These are phyloP conservation scores for Russula olivacea DNA, from an alignment of 768 basidiomycete species.

Conservation along the genomic window DNA sequence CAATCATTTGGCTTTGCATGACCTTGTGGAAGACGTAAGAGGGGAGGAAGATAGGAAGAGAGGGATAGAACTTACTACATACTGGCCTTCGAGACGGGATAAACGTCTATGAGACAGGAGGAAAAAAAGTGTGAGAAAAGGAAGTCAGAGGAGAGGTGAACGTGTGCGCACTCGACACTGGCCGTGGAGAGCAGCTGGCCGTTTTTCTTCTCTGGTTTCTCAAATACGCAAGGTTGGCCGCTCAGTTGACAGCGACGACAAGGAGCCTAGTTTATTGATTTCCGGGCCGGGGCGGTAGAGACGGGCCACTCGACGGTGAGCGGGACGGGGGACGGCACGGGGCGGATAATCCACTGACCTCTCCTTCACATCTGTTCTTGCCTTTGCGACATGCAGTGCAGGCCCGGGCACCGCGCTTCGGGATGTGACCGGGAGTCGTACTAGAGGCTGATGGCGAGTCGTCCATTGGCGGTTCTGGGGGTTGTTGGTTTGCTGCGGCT, in stretches of 20 bases:
- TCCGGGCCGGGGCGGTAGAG: conserved; percentile 63
- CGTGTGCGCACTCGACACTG: conserved; percentile 61
- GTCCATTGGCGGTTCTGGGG: conserved; percentile 29
- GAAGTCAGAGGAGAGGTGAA: conserved; percentile 22
- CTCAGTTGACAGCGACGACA: conserved; percentile 85
- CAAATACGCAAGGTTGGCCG: conserved; percentile 77
- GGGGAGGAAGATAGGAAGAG: neutral
- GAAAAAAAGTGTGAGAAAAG: conserved; percentile 12
- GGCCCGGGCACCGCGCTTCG: conserved; percentile 84
- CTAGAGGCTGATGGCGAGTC: conserved; percentile 29
- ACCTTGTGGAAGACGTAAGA: conserved; percentile 41
- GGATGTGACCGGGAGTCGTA: conserved; percentile 52
- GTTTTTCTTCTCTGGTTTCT: conserved; percentile 88
- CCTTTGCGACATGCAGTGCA: conserved; percentile 87
- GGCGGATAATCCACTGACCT: conserved; percentile 45
- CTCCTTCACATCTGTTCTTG: conserved; percentile 91
- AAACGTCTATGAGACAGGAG: conserved; percentile 49
- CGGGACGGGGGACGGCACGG: conserved; percentile 35
- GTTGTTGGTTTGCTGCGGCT: conserved; percentile 32
- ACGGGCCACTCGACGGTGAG: conserved; percentile 53
- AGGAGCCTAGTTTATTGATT: conserved; percentile 52
- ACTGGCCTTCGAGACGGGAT: conserved; percentile 80
- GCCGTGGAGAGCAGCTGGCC: conserved; percentile 51
- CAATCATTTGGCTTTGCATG: conserved; percentile 93
- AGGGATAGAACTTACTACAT: conserved; percentile 48